Base-by-base conservation (phyloP, 257 asterid genomes). In the Fraxinus cuspidata region DNA sequence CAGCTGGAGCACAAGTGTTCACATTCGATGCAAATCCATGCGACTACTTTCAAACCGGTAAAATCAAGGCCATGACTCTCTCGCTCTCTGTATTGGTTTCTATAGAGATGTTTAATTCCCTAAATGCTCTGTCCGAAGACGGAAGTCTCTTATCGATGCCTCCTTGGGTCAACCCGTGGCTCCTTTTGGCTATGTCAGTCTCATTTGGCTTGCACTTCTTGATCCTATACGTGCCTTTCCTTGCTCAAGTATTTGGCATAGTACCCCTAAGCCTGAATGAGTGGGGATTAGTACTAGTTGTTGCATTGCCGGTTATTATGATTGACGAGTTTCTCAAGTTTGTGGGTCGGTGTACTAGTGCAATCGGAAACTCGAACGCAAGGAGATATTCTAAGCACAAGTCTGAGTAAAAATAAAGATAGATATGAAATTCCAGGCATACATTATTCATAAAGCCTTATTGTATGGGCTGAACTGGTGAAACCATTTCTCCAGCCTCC, bases 91-190 rank as follows among this genome's bases (percentile, higher is more conserved):
- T 96, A 16, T 88, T 96, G 70, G 99, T 96, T 1, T 93, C 97
- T 58, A 96, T 96, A 4, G 99, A 96, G 87, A 96, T 96, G 99
- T 96, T 93, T 71, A 96, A 96, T 77, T 96, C 99, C 65, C 90
- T 96, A 56, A 96, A 96, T 47, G 99, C 98, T 19, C 91, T 93
- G 34, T 96, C 99, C 0, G 99, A 96, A 78, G 99, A 96, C n/a
- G 97, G 99, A 68, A 96, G 99, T 77, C 93, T 96, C 19, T 0
- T 90, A 18, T 37, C 97, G 11, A 96, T 96, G 99, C 99, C 99
- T 38, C 99, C 99, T 0, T 96, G 99, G 99, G 97, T 92, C 82
- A 96, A 96, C 90, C 99, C 97, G 0, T 87, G 94, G 92, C 95
- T 96, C 53, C 98, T 96, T 74, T 63, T 96, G 87, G 99, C 99